Conservation (phyloP, 2,329 filamentous ascomycete genomes). For the Teratosphaeria epicoccoides region DNA sequence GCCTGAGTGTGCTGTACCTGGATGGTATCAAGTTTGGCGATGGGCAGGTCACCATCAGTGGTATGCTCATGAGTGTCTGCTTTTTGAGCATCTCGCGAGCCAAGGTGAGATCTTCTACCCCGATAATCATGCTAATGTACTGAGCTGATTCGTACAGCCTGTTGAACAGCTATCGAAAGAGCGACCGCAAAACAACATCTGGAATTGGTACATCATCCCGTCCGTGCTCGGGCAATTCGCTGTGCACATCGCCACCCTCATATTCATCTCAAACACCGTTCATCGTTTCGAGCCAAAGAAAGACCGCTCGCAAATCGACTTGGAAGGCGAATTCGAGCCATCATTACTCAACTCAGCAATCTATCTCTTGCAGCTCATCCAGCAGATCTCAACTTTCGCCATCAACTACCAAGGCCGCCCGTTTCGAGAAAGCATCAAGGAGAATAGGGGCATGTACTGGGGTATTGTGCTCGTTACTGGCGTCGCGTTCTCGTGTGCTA, state of each 20-base stretch:
- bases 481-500: constrained; percentile 88
- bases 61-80: constrained; percentile 99
- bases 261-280: constrained; percentile 86
- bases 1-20: constrained; percentile 86
- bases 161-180: constrained; percentile 95
- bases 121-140: constrained; percentile 4
- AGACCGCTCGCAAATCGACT: constrained; percentile 54
- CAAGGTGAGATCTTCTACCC: constrained; percentile 44
- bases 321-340: constrained; percentile 88
- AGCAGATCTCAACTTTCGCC: constrained; percentile 97
- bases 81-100: constrained; percentile 98
- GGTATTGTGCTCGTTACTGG: constrained; percentile 81
- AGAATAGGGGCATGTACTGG: constrained; percentile 98
- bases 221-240: constrained; percentile 96
- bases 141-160: constrained; percentile 42
- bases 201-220: constrained; percentile 97
- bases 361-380: constrained; percentile 93
- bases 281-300: constrained; percentile 65
- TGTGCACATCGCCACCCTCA: constrained; percentile 83
- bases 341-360: constrained; percentile 93
- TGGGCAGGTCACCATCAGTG: constrained; percentile 94
- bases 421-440: constrained; percentile 89
- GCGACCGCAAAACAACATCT: constrained; percentile 95
- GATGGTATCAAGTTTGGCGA: constrained; percentile 99
- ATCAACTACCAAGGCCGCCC: constrained; percentile 99